Percentiles rank a stretch among this genome's conserved stretches.
Evolutionary conservation across 2,329 filamentous ascomycete genomes (phyloP).

Genomic region (Fusarium pseudocircinatum): DNA sequence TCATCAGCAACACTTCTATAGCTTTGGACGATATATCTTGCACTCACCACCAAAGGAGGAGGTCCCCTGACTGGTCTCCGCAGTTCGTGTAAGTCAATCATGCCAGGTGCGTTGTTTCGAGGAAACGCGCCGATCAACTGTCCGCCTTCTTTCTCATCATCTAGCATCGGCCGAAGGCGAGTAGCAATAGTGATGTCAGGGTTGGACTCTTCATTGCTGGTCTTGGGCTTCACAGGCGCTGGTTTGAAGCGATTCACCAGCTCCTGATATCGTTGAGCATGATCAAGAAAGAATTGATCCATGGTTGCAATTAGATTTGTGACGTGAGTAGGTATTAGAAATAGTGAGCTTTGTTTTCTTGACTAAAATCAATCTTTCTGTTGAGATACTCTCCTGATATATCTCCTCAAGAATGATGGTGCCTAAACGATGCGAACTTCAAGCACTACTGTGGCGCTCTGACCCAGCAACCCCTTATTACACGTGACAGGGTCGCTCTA

Average conservation of each 20-base stretch:
- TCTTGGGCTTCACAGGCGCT: constrained; percentile 2
- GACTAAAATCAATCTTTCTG: too few species aligned
- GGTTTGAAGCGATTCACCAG: constrained; percentile 45
- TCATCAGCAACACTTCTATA: not conserved
- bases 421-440: constrained; percentile 22
- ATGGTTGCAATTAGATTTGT: constrained; percentile 19
- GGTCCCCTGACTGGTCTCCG: constrained; percentile 45
- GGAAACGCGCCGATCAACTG: constrained; percentile 40
- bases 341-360: not conserved
- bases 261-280: constrained; percentile 42
- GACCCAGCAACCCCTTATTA: constrained; percentile 24
- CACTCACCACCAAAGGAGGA: constrained; percentile 45
- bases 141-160: constrained; percentile 46
- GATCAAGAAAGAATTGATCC: constrained; percentile 48
- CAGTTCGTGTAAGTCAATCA: constrained; percentile 52
- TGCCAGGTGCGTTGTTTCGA: not conserved
- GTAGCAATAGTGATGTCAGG: constrained; percentile 49
- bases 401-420: constrained; percentile 1
- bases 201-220: constrained; percentile 7
- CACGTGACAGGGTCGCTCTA: not conserved
- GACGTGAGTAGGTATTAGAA: not conserved
- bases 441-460: constrained; percentile 16
- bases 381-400: constrained; percentile 4
- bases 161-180: constrained; percentile 50
- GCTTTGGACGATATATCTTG: not conserved